Base-by-base conservation (phyloP, 495 filamentous ascomycete genomes). In the Penicillium antarcticum region DNA sequence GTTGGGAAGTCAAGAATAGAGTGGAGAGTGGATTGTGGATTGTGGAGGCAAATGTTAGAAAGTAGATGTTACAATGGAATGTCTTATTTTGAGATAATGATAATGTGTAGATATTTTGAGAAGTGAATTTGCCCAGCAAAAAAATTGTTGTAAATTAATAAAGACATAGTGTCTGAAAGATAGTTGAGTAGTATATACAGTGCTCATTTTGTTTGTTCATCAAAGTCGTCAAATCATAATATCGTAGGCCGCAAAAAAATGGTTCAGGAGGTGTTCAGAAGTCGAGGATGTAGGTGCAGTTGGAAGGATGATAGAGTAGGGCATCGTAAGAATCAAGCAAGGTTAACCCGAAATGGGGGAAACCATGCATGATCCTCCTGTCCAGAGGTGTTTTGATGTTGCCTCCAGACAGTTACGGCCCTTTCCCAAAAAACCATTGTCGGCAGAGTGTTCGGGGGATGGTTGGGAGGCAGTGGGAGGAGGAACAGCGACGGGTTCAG, bases 181-280 rank as follows among this genome's bases (percentile, higher is more conserved):
- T 26, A 45, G 33, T 33, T 39, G 18, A 45, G 43, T 51, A 57
- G 34, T 61, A 61, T 61, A 39, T 61, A 61, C 58, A 61, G 45
- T 23, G 21, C 17, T 48, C 46, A 41, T 48, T 58, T 55, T 58
- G 42, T 9, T 51, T 31, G 24, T 44, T 61, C 51, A 21, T 61
- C 18, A 45, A 41, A 33, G 32, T 61, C 40, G 36, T 61, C 18
- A 50, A 31, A 31, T 58, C 58, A 33, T 61, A 13, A 45, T 24
- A 58, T 56, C 40, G 53, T 45, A 51, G 58, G 48, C 26, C 12
- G 43, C 21, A 40, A 57, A 36, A 21, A 8, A 40, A 33, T n/a
- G 16, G 23, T 19, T 16, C 12, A 37, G 11, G 18, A 26, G 26
- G 46, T 5, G 31, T 3, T 31, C 37, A 37, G 39, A 11, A 17